Conservation (phyloP, 805 yeast genomes). For the Lipomyces starkeyi region DNA sequence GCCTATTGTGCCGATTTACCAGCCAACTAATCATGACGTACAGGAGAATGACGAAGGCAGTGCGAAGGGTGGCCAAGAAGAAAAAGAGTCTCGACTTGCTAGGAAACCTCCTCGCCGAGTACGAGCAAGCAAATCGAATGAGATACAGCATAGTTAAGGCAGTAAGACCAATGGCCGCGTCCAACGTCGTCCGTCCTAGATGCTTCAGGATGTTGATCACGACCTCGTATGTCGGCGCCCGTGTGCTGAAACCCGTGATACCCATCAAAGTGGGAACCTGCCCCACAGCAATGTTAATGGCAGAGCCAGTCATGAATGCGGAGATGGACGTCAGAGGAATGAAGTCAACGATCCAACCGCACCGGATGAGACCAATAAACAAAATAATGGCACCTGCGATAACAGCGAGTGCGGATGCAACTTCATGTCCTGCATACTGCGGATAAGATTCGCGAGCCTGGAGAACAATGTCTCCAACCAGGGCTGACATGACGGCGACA, state of each 20-base stretch:
- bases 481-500: not conserved
- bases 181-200: not conserved
- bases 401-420: not conserved
- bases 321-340: not conserved
- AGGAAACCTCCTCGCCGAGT: not conserved
- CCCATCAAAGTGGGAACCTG: conserved; percentile 1
- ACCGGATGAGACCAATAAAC: not conserved
- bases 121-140: not conserved
- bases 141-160: not conserved
- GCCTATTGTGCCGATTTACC: not conserved
- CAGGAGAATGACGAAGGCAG: conserved; percentile 2
- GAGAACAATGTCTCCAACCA: not conserved
- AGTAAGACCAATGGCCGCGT: not conserved
- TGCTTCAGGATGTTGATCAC: not conserved
- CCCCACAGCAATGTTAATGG: not conserved
- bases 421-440: not conserved
- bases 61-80: not conserved
- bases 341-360: not conserved
- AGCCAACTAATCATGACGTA: not conserved
- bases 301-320: not conserved
- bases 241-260: not conserved
- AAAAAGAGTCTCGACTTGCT: not conserved
- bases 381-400: not conserved
- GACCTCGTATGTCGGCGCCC: not conserved
- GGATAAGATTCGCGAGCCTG: not conserved